phyloP scores from a whole-genome alignment of 2,329 filamentous ascomycete genomes.

The Incumbomyces lentus region DNA sequence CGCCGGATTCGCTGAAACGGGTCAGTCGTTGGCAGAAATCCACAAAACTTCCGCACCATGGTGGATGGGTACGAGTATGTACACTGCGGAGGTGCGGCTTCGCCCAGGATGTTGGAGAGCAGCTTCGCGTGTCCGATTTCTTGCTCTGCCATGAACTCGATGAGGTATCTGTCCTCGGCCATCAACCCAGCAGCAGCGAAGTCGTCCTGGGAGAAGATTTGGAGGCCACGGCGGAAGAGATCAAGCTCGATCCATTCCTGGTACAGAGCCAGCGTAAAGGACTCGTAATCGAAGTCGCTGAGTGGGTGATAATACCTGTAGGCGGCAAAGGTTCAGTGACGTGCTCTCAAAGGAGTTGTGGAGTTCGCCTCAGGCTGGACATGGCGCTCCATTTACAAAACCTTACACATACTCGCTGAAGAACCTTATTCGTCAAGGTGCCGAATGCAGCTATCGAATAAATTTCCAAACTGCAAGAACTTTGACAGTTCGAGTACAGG shows the following conservation, averaged over 20 bases:
- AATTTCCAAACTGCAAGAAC: too few species aligned
- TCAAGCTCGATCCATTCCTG: slow-evolving; percentile 81
- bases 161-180: slow-evolving; percentile 58
- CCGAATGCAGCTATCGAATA: too few species aligned
- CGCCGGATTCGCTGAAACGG: slow-evolving; percentile 66
- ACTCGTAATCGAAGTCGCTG: slow-evolving; percentile 69
- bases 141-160: slow-evolving; percentile 68
- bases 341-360: too few species aligned
- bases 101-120: slow-evolving; percentile 66
- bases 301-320: neutral
- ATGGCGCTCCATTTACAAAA: too few species aligned
- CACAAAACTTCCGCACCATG: slow-evolving; percentile 64
- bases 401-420: too few species aligned
- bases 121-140: slow-evolving; percentile 69
- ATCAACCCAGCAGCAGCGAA: slow-evolving; percentile 59
- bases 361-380: too few species aligned
- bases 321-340: too few species aligned
- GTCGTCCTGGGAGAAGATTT: slow-evolving; percentile 56
- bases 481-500: too few species aligned
- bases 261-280: slow-evolving; percentile 62
- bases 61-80: slow-evolving; percentile 71
- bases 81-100: slow-evolving; percentile 58
- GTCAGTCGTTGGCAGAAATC: slow-evolving; percentile 84
- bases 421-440: too few species aligned
- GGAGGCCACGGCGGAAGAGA: slow-evolving; percentile 66